Percentiles rank a stretch among this genome's conserved stretches.
These are phyloP conservation scores for Tetrapyrgos nigripes DNA, from an alignment of 1,284 basidiomycete genomes.

Conservation along the genomic window DNA sequence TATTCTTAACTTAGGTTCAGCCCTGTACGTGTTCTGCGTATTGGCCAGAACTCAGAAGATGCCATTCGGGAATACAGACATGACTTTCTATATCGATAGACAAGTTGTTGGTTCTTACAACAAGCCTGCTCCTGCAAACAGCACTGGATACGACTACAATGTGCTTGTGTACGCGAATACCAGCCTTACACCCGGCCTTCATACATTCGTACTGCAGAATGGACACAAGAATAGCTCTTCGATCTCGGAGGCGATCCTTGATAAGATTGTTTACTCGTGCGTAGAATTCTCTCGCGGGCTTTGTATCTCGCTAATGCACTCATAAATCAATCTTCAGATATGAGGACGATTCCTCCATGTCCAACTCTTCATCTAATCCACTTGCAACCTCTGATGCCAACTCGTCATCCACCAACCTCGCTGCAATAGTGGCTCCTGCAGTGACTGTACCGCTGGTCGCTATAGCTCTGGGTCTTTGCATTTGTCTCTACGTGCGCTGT, in stretches of 20 bases:
- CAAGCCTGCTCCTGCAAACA: slow-evolving; percentile 12
- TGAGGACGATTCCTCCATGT: neutral
- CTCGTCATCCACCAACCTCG: neutral
- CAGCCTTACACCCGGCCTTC: neutral
- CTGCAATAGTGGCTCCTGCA: neutral
- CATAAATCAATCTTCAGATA: neutral
- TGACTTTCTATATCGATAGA: slow-evolving; percentile 36
- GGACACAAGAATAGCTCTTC: slow-evolving; percentile 10
- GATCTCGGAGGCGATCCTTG: slow-evolving; percentile 5
- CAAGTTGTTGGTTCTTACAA: slow-evolving; percentile 24
- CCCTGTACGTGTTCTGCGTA: slow-evolving; percentile 36
- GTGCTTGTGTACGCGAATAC: slow-evolving; percentile 6
- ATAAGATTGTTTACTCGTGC: slow-evolving; percentile 11
- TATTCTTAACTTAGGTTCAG: slow-evolving; percentile 24
- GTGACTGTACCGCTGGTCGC: slow-evolving; percentile 3
- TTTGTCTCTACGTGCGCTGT: neutral
- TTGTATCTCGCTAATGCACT: neutral
- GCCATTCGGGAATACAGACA: slow-evolving; percentile 25
- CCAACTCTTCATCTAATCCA: neutral
- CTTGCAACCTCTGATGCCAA: neutral
- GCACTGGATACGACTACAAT: slow-evolving; percentile 1
- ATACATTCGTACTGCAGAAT: slow-evolving; percentile 8
- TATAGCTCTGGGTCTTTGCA: neutral
- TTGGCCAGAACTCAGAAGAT: slow-evolving; percentile 19
- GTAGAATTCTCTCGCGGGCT: neutral